Base-by-base conservation (phyloP, 805 yeast genomes). In the Saccharomyces mikatae region DNA sequence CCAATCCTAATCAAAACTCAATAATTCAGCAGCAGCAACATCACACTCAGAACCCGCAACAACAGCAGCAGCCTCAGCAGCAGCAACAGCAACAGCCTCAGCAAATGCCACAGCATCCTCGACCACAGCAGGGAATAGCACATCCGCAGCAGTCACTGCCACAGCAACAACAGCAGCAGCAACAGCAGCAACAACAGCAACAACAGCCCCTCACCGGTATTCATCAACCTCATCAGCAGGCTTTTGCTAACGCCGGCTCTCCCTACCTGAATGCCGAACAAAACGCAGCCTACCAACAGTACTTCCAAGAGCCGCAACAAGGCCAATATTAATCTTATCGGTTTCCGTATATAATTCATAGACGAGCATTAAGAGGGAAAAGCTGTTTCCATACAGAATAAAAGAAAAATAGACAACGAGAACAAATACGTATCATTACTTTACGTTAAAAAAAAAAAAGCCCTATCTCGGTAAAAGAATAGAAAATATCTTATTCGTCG, bases 251-350 rank as follows among this genome's bases (percentile, higher is more conserved):
- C 48, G 53, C 63, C 6, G 56, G 62, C 10, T 51, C 57, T 10
- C 58, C 61, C 14, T 80, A 78, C 59, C 70, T 78, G 58, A 80
- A 78, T 60, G 78, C 80, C 50, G 81, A 80, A 52, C 79, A 75
- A 60, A 74, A 77, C 54, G 78, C 78, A 58, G 86, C 81, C 52
- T 82, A 83, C 62, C 83, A 82, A 68, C 86, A 81, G 60, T 83
- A 82, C 69, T 81, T 83, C 64, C 77, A 79, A 59, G 80, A 78
- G 67, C 76, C 79, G 55, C 85, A 80, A 67, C 85, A 80, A 68
- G 79, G 78, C 62, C 84, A 81, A 66, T 80, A 71, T 57, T 72
- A 58, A 63, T 47, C 24, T 17, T 17, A 17, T 17, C 44, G 22
- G 5, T 21, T 17, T 36, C 44, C 44, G 22, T 48, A n/a, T 30